Base-by-base conservation (phyloP, 2,329 filamentous ascomycete species). In the Ophiostoma sp. region DNA sequence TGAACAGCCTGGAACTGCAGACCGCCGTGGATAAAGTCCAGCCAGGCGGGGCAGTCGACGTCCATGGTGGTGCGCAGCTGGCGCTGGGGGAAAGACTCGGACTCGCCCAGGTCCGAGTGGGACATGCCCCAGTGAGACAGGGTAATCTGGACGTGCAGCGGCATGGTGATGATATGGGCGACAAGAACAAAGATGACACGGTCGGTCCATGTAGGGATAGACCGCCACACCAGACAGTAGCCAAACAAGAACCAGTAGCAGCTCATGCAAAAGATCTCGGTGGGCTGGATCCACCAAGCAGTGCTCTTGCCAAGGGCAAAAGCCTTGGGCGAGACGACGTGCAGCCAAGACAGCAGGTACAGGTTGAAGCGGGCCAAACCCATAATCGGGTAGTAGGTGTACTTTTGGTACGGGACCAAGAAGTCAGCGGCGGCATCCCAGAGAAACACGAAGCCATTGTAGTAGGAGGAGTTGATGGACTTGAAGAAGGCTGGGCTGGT, bases 31-130 rank as follows among this genome's bases (percentile, higher is more conserved):
- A 90, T 83, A 74, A 88, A 91, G 77, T 92, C 89, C 35, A 92
- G 80, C 89, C 89, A 92, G 33, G 83, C 80, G 0, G 89, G 89
- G 78, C 89, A 91, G 75, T 90, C 88, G 67, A 92, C 86, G 75
- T 92, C 89, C 88, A 91, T 90, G 35, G 89, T 91, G 3, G 89
- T 91, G 64, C 89, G 84, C 52, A 91, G 80, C 83, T 90, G 89
- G 75, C 87, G 87, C 79, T 90, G 88, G 0, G 89, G 82, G 76
- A 91, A 91, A 0, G 87, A 89, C 76, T 91, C 89, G 69, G 82
- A 80, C 66, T 86, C 83, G 71, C 88, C 88, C 2, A 90, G 81
- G 72, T 90, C 87, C 0, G 85, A 80, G 1, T 87, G 90, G 33
- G 86, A 87, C 89, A 91, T 92, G 72, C 86, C 89, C 82, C 89